Evolutionary conservation across 1,284 basidiomycete genomes (phyloP), one percentile per base, ranked within the genome.

Genomic region (Acaromyces ingoldii): DNA sequence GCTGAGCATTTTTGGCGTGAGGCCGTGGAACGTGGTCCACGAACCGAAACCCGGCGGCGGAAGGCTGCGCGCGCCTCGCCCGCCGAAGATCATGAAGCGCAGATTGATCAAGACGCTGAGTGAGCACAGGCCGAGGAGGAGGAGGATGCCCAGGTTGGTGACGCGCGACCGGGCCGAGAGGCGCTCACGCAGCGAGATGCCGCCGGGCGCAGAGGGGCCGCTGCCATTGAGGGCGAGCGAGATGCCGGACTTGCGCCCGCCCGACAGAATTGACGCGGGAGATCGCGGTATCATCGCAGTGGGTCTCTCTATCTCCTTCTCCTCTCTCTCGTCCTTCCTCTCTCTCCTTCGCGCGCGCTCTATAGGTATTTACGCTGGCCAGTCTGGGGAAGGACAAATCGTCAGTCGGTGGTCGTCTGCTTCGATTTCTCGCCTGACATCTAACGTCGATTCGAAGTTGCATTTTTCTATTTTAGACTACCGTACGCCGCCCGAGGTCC

Each of bases 101-200:
- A 73, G 52, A 47, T 75, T 74, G 36, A 75, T 39, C n/a, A 75
- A 60, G 9, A 66, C 48, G 2, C 63, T 67, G 29, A 72, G 43
- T 19, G 47, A 34, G n/a, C 65, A 56, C 29, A 68, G 56, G n/a
- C 56, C 49, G 19, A 70, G 53, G 6, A 75, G 67, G 1, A 75
- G 56, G 3, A 63, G 48, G 30, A 75, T 58, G 49, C 72, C 72
- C n/a, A 75, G 63, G 45, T 75, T 75, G n/a, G 72, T 75, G 24
- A 75, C 72, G 30, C 72, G 49, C 0, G 70, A 72, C 28, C 71
- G 51, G 1, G 70, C 64, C 15, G 72, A 59, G 17, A 74, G 55
- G 5, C 65, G 61, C 31, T 62, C 60, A 26, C 68, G 64, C 19
- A 74, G 42, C 15, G 61, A 54, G 15, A 31, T 15, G n/a, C 10